Evolutionary conservation across 1,139 yeast species (phyloP), one percentile per base, ranked within the genome.

Genomic region (Candida sp.): DNA sequence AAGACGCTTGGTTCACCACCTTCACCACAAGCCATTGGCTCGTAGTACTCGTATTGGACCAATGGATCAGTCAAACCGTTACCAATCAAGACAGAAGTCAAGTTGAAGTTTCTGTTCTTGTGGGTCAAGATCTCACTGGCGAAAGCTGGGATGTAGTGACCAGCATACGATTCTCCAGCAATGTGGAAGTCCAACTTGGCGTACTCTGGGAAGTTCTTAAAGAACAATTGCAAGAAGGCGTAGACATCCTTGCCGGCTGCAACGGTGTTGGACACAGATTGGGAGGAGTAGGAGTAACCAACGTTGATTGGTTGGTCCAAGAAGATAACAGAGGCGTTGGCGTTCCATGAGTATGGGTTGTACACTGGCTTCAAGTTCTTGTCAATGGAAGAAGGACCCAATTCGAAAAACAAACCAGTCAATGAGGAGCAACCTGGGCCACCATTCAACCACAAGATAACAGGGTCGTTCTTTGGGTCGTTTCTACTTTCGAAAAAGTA

Each of bases 121-220:
- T 91, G 96, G 26, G 85, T 79, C 63, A 92, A 73, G 60, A 94
- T 93, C 72, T 93, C 97, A 47, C 87, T 73, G 25, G 98, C 97
- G 68, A 94, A 90, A 7, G 85, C 93, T 32, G 98, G 99, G 60
- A 94, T 92, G 72, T 94, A 94, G 70, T 94, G 98, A 56, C 99
- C 99, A 50, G 97, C 99, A 67, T 94, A 94, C n/a, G 97, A 90
- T 74, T 94, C 98, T 62, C 98, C 99, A 45, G 98, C 96, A 72
- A 94, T 92, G 72, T 93, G 98, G 87, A 94, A 92, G 38, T 60
- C 59, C 54, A 82, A 78, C 37, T 81, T 71, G 46, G 80, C 71
- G 73, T 88, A 91, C 72, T 93, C 84, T 42, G 98, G 96, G 83
- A 92, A 94, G 68, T 90, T 90, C 70, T 88, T 82, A 80, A 89